Base-by-base conservation (phyloP, 495 filamentous ascomycete genomes). In the Amniculicola lignicola region DNA sequence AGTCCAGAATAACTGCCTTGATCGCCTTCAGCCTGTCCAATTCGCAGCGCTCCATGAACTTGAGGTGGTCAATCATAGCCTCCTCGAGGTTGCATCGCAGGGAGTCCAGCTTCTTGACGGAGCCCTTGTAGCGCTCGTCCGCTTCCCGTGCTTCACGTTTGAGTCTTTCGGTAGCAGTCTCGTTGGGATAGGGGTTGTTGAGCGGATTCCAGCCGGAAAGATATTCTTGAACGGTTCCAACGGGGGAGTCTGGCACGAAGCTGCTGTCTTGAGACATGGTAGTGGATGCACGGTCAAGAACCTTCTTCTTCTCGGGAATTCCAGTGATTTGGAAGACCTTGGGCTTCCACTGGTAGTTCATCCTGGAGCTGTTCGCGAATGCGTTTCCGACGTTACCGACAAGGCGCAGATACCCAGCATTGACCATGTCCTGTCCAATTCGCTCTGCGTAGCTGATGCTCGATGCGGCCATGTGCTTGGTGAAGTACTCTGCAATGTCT, bases 41-140 rank as follows among this genome's bases (percentile, higher is more conserved):
- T 71, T 99, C 93, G 68, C 93, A 99, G 59, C 92, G 90, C 75
- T 99, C 93, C 80, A 99, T 89, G 71, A 95, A 97, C 65, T 82
- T 90, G 49, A 99, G 76, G 60, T 97, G 90, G 25, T 89, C 79
- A 54, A 94, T 83, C 69, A 97, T 93, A 38, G 88, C 87, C 67
- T 99, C 93, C 72, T 99, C 93, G 14, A 99, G 76, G 35, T 88
- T 88, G 72, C 94, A 97, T 33, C 93, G 83, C 69, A 96, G 82
- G 57, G 85, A 79, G 67, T 99, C 93, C 28, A 97, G 80, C 70
- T 86, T 90, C 53, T 82, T 79, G 31, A 99, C 84, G 27, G 80
- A 82, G 11, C 79, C 78, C 74, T 96, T 96, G 76, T 99, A 99
- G 62, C 84, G 81, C 52, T 96, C 91, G 68, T 99, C 93, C 2